These are phyloP conservation scores for Carex arenaria DNA, from an alignment of 202 grass and related monocot species.

Conservation along the genomic window DNA sequence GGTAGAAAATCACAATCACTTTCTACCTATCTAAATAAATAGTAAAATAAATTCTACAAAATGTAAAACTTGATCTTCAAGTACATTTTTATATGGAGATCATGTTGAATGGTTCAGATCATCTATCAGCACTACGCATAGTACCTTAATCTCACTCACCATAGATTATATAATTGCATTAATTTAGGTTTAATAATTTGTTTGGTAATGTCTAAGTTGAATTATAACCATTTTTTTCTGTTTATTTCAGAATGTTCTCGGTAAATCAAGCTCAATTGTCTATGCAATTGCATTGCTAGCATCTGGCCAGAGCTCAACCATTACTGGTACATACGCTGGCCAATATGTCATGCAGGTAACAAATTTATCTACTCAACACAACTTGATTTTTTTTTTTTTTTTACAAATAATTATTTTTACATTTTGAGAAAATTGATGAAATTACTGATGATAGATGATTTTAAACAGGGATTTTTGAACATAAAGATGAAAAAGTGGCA, in stretches of 20 bases:
- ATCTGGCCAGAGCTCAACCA: constrained; percentile 84
- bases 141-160: too few relatives aligned
- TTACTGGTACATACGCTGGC: constrained; percentile 79
- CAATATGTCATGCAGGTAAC: constrained; percentile 98
- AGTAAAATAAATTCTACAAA: too few relatives aligned
- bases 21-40: too few relatives aligned
- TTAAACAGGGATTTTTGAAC: constrained; percentile 68
- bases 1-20: too few relatives aligned
- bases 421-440: neutral
- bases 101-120: too few relatives aligned
- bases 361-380: neutral
- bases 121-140: too few relatives aligned
- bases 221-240: neutral
- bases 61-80: too few relatives aligned
- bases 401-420: neutral
- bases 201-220: neutral
- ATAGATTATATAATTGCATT: neutral
- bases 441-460: neutral
- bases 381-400: neutral
- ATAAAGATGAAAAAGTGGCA: constrained; percentile 81
- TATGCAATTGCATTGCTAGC: constrained; percentile 77
- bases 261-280: constrained; percentile 61
- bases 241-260: constrained; percentile 70
- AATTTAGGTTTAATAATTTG: neutral
- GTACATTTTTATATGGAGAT: too few relatives aligned